Percentiles rank a stretch among this genome's conserved stretches.
Evolutionary conservation across 108 stramenopile species (phyloP).

Genomic region (Cylindrotheca closterium): DNA sequence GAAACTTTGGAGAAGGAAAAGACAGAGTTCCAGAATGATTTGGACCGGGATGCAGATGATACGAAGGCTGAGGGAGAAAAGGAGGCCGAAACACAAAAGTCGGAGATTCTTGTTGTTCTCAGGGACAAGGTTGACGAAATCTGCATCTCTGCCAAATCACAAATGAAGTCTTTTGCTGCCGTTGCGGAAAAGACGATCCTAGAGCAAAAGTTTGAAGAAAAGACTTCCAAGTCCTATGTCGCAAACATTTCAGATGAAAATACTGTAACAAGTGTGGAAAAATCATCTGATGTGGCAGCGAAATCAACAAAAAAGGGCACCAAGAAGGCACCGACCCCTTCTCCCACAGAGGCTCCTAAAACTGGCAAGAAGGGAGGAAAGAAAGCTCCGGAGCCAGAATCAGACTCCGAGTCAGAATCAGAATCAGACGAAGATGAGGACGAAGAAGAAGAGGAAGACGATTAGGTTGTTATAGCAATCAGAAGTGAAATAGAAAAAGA

Average conservation of each 20-base stretch:
- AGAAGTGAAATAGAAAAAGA: too few species aligned
- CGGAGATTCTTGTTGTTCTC: not conserved
- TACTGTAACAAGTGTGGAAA: not conserved
- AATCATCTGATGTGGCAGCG: too few species aligned
- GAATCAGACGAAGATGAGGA: not conserved
- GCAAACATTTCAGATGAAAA: not conserved
- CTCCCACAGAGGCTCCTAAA: not conserved
- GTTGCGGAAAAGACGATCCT: not conserved
- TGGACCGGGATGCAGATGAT: constrained; percentile 11
- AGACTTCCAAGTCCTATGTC: not conserved
- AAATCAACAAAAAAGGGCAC: not conserved
- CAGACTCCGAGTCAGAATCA: not conserved
- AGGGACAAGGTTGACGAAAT: not conserved
- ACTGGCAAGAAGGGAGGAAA: not conserved
- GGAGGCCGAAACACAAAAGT: constrained; percentile 11
- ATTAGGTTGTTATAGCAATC: too few species aligned
- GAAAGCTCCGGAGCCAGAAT: not conserved
- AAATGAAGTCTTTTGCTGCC: not conserved
- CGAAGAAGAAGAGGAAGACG: not conserved
- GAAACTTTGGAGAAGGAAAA: constrained; percentile 5
- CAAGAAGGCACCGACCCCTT: not conserved
- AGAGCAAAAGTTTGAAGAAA: not conserved
- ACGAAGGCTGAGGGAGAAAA: not conserved
- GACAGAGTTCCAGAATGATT: constrained; percentile 1
- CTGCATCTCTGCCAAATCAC: not conserved